Evolutionary conservation across 192 early-diverging fungal species (phyloP), one percentile per base, ranked within the genome.

Genomic region (Thamnidium elegans): DNA sequence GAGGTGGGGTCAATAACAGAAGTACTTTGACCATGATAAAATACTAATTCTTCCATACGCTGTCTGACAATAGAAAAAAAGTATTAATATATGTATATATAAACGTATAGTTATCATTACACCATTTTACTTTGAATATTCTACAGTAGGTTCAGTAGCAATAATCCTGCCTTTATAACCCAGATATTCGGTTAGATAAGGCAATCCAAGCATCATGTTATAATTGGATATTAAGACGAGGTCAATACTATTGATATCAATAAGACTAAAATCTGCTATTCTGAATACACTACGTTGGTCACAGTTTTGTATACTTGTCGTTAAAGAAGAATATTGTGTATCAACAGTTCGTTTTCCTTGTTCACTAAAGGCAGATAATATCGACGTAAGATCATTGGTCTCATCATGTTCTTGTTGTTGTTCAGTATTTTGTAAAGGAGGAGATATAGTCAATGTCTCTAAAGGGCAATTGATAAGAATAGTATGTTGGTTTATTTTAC

Each of bases 151-250:
- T 70, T 92, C 93, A 0, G 92, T 93, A 2, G 88, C 90, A 74
- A 85, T 87, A 4, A 95, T 84, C 6, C 78, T 81, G 3, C 91
- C 91, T 20, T 83, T 77, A 69, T 92, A 95, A 20, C 81, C 85
- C 1, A 87, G 83, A 77, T 89, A 93, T 46, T 94, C 92, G 1
- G 90, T 94, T 31, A 93, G 73, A 67, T 82, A 95, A 15, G 93
- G 93, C 30, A 95, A 75, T 50, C 87, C 85, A 20, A 87, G 72
- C 79, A 89, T 87, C 55, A 90, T 82, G 56, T 87, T 84, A 67
- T 82, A 82, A 75, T 91, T 89, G 46, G 87, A 83, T 30, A 95
- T 72, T 3, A 95, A 71, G 19, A 95, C 79, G 63, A 87, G 81
- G 73, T 94, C 91, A 13, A 95, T 84, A 0, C 74, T 75, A 50